phyloP scores from a whole-genome alignment of 495 filamentous ascomycete genomes.

The Penicillium longicatenatum region DNA sequence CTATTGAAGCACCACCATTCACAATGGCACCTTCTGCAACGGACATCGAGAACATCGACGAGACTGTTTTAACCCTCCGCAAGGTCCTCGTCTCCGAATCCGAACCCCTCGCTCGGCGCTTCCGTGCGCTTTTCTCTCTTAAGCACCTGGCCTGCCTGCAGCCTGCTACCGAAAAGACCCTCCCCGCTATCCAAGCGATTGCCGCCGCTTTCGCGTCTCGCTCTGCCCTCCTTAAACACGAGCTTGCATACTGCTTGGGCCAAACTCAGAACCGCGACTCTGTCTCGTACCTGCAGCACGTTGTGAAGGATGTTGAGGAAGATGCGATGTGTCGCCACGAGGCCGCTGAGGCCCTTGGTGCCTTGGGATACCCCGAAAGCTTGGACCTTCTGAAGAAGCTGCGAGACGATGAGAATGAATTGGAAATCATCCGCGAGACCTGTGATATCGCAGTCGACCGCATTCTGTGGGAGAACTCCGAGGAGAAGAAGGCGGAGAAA shows the following conservation, averaged over 20 bases:
- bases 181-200: slow-evolving; percentile 86
- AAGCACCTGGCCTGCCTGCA: slow-evolving; percentile 82
- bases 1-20: slow-evolving; percentile 5
- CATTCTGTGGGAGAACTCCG: slow-evolving; percentile 88
- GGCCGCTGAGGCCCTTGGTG: slow-evolving; percentile 92
- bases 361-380: slow-evolving; percentile 72
- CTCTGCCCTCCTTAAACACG: slow-evolving; percentile 89
- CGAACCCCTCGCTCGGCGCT: slow-evolving; percentile 82
- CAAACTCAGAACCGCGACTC: slow-evolving; percentile 79
- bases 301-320: slow-evolving; percentile 77
- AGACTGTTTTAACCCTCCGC: slow-evolving; percentile 62
- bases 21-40: slow-evolving; percentile 24
- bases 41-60: slow-evolving; percentile 27
- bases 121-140: slow-evolving; percentile 96
- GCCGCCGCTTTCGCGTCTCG: slow-evolving; percentile 82
- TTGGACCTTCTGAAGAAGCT: slow-evolving; percentile 70
- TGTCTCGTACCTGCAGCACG: slow-evolving; percentile 68
- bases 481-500: slow-evolving; percentile 69
- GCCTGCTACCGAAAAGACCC: slow-evolving; percentile 60
- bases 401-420: slow-evolving; percentile 69
- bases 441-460: slow-evolving; percentile 95
- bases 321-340: slow-evolving; percentile 97
- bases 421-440: slow-evolving; percentile 84
- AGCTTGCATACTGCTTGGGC: slow-evolving; percentile 95
- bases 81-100: slow-evolving; percentile 75